These are phyloP conservation scores for Zasmidium angulare DNA, from an alignment of 2,329 filamentous ascomycete genomes.

Conservation along the genomic window DNA sequence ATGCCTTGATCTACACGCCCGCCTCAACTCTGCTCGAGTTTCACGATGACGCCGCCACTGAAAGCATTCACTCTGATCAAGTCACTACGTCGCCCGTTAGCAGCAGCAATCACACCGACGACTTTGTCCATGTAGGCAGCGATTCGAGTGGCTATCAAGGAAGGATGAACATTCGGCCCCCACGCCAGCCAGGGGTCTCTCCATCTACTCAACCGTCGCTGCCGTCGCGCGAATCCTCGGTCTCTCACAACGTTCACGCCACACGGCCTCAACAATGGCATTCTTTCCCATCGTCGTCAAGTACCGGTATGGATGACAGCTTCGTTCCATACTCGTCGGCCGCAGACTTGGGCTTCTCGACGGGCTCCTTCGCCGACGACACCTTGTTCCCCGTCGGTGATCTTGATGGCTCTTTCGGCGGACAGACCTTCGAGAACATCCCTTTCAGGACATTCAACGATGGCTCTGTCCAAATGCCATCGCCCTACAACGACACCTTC, in stretches of 20 bases:
- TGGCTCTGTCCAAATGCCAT: neutral
- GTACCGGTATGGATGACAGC: conserved; percentile 13
- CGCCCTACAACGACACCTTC: conserved; percentile 1
- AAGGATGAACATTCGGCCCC: conserved; percentile 15
- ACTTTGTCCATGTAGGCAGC: conserved; percentile 22
- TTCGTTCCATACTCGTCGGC: conserved; percentile 5
- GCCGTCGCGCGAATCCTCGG: conserved; percentile 3
- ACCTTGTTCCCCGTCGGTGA: conserved; percentile 3
- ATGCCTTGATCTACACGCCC: conserved; percentile 25
- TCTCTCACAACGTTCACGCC: neutral
- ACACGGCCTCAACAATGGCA: conserved; percentile 9
- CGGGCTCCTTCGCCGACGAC: conserved; percentile 7
- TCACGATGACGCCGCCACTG: conserved; percentile 13
- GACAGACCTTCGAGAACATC: neutral
- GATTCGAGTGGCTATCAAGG: conserved; percentile 4
- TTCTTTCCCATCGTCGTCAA: conserved; percentile 11
- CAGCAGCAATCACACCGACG: conserved; percentile 16
- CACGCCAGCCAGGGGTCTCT: conserved; percentile 10
- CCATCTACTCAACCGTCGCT: conserved; percentile 7
- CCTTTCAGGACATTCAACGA: conserved; percentile 1
- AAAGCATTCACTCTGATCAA: conserved; percentile 18
- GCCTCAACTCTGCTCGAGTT: conserved; percentile 21
- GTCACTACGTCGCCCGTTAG: conserved; percentile 20
- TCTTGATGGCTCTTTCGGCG: conserved; percentile 3
- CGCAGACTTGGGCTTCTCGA: neutral